Conservation (phyloP, 768 basidiomycete genomes). For the Hygrocybe punicea region DNA sequence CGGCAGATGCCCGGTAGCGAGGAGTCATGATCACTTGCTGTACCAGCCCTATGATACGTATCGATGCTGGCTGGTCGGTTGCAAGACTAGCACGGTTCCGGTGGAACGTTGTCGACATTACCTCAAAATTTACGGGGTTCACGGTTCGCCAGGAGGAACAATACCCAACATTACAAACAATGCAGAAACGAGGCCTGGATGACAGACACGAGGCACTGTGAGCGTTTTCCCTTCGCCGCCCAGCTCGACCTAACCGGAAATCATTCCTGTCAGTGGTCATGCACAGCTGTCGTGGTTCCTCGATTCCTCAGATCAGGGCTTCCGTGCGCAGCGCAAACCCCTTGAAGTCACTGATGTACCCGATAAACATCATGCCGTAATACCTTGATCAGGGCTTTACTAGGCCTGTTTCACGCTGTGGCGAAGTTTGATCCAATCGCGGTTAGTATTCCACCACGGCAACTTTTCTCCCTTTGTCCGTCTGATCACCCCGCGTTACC, state of each 20-base stretch:
- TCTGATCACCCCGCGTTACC: neutral
- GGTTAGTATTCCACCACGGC: neutral
- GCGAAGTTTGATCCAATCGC: neutral
- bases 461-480: neutral
- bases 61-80: too few relatives aligned
- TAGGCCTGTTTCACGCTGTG: neutral
- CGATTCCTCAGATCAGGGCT: neutral
- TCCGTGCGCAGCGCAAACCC: neutral
- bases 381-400: neutral
- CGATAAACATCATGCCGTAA: neutral
- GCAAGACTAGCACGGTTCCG: too few relatives aligned
- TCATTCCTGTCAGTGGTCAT: neutral
- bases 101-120: too few relatives aligned
- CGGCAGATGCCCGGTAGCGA: too few relatives aligned
- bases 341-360: slow-evolving; percentile 2
- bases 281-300: neutral
- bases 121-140: too few relatives aligned
- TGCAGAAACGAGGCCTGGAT: neutral
- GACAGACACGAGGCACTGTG: neutral
- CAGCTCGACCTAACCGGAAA: neutral
- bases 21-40: too few relatives aligned
- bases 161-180: neutral
- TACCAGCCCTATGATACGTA: too few relatives aligned
- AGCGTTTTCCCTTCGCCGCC: neutral
- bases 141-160: too few relatives aligned